phyloP scores from a whole-genome alignment of 2,329 filamentous ascomycete species.

The Aspergillus sp. region DNA sequence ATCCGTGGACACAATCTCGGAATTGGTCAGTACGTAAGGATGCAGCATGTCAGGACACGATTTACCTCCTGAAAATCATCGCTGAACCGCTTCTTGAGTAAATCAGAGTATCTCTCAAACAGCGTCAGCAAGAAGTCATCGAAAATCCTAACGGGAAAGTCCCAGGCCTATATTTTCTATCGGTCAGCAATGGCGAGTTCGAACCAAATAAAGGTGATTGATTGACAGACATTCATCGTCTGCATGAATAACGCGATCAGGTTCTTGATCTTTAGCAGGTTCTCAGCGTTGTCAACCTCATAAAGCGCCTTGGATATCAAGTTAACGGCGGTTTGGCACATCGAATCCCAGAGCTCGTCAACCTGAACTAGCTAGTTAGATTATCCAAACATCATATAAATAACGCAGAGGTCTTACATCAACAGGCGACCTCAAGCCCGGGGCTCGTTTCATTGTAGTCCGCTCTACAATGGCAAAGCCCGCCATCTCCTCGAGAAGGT shows the following conservation, averaged over 20 bases:
- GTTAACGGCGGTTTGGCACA: slow-evolving; percentile 79
- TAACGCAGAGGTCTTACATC: slow-evolving; percentile 57
- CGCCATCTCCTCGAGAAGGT: slow-evolving; percentile 81
- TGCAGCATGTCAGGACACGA: not conserved
- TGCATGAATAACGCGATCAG: slow-evolving; percentile 91
- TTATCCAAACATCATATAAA: too few relatives aligned
- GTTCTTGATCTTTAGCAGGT: slow-evolving; percentile 88
- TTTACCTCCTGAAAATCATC: slow-evolving; percentile 85
- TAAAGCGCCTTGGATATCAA: slow-evolving; percentile 71
- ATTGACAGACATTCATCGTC: slow-evolving; percentile 72
- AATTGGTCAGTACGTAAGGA: slow-evolving; percentile 5
- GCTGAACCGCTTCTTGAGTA: slow-evolving; percentile 84
- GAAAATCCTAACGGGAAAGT: slow-evolving; percentile 71
- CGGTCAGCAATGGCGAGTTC: slow-evolving; percentile 5
- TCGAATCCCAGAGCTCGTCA: slow-evolving; percentile 97
- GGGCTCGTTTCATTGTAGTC: slow-evolving; percentile 78
- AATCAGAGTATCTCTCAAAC: slow-evolving; percentile 87
- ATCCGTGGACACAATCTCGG: slow-evolving; percentile 67
- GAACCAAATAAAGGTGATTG: not conserved
- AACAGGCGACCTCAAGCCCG: slow-evolving; percentile 68
- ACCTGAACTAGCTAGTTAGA: slow-evolving; percentile 45
- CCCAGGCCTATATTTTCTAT: slow-evolving; percentile 59
- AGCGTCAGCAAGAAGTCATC: slow-evolving; percentile 78
- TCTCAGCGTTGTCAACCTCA: slow-evolving; percentile 77
- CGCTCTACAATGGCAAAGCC: slow-evolving; percentile 96